Base-by-base conservation (phyloP, 2,329 filamentous ascomycete genomes). In the Colletotrichum sp. region DNA sequence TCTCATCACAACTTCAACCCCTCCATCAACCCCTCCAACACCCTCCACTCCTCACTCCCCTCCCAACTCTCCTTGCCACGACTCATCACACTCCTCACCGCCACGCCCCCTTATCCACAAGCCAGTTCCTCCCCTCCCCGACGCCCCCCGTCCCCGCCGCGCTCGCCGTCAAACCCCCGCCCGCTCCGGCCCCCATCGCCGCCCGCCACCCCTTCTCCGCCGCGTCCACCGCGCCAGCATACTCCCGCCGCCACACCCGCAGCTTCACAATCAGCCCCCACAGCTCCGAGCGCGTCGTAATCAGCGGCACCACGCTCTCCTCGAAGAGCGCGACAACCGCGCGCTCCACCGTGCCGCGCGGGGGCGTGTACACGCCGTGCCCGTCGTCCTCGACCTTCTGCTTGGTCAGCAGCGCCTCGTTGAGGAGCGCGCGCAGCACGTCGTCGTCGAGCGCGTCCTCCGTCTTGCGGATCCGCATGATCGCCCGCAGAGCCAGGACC, bases 161-260 rank as follows among this genome's bases (percentile, higher is more conserved):
- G 8, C 61, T 68, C 34, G 77, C 67, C 28, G 56, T 52, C 64
- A 76, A n/a, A 18, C 75, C 75, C 10, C 72, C 76, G 1, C 71
- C 71, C 2, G 62, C 62, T 2, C 71, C 67, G 5, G 75, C 70
- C 83, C 69, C 78, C 84, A 78, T 77, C 0, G 93, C 91, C 1
- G 94, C 92, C 3, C 97, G 91, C 96, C 96, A 99, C 0, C 94
- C 95, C 82, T 96, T 96, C 85, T 98, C 97, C 34, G 96, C 92
- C 2, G 95, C 95, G 8, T 96, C 94, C 2, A 98, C 88, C 6
- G 96, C 95, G 3, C 92, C 93, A 0, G 87, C 85, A 2, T 93
- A 94, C 69, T 94, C 93, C 4, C 91, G 86, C 9, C 92, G 90
- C 92, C 95, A 98, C 16, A 93, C 88, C 6, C 95, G 92, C 18